These are phyloP conservation scores for Sesbania bispinosa DNA, from an alignment of 306 rosid species.

Conservation along the genomic window DNA sequence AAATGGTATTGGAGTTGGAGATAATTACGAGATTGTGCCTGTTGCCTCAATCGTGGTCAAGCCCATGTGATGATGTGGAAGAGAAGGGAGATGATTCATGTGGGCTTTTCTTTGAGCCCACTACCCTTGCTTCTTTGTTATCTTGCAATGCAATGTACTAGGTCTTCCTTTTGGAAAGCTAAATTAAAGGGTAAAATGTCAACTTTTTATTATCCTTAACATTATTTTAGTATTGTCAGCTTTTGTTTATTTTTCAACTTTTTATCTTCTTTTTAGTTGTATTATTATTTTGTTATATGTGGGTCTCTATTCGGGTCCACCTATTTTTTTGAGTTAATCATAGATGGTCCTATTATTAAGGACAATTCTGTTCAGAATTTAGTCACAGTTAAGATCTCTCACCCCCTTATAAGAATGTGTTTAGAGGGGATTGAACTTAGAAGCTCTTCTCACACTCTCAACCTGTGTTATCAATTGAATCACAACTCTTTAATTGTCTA, in stretches of 20 bases:
- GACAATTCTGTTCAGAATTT: no score
- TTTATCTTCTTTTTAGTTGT: background rate
- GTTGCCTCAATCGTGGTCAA: conserved; percentile 1
- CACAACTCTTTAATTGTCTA: no score
- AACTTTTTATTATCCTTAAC: conserved; percentile 29
- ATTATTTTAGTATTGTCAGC: background rate
- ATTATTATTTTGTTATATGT: no score
- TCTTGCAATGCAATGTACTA: conserved; percentile 22
- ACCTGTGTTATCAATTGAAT: no score
- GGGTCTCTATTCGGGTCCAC: no score
- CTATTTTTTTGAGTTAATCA: no score
- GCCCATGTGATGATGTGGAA: conserved; percentile 48
- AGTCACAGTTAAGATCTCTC: no score
- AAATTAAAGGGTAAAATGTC: background rate
- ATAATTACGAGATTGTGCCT: conserved; percentile 58
- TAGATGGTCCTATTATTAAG: no score
- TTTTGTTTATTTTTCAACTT: background rate
- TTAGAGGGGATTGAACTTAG: no score
- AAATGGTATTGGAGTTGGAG: conserved; percentile 33
- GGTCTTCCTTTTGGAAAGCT: conserved; percentile 28
- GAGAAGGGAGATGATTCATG: no score
- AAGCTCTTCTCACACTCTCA: no score
- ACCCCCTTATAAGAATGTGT: no score
- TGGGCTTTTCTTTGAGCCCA: conserved; percentile 42
- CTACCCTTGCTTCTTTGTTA: background rate